phyloP scores from a whole-genome alignment of 495 filamentous ascomycete genomes.

The Annulohypoxylon maeteangense region DNA sequence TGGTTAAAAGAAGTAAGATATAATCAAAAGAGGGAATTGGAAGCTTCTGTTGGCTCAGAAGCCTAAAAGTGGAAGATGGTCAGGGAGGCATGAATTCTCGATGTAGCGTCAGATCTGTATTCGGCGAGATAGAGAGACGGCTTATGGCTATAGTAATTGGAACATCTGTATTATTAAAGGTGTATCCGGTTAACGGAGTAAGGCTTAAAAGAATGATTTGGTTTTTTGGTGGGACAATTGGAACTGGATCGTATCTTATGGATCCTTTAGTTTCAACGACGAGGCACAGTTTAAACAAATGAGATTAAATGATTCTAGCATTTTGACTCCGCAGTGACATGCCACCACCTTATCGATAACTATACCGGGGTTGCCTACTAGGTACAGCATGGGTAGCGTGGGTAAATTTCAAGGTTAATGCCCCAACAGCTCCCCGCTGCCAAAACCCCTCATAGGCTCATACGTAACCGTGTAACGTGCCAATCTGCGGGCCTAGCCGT shows the following conservation, averaged over 20 bases:
- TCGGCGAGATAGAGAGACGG: background rate
- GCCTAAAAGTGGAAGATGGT: constrained; percentile 22
- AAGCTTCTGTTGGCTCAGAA: constrained; percentile 39
- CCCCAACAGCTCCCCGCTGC: background rate
- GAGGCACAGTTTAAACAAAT: constrained; percentile 7
- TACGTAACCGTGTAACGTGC: constrained; percentile 36
- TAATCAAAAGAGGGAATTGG: constrained; percentile 4
- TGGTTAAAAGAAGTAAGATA: background rate
- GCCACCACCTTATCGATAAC: constrained; percentile 33
- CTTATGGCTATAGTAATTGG: constrained; percentile 14
- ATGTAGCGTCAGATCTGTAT: constrained; percentile 7
- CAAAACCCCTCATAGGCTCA: constrained; percentile 14
- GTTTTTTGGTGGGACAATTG: constrained; percentile 34
- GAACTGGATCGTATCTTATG: background rate
- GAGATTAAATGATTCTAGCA: background rate
- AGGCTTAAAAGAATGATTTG: constrained; percentile 22
- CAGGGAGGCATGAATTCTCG: constrained; percentile 42
- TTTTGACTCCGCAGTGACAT: constrained; percentile 12
- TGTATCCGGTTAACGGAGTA: background rate
- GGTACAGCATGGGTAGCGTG: background rate
- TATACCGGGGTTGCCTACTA: background rate
- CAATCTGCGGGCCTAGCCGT: constrained; percentile 17
- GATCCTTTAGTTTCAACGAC: constrained; percentile 2
- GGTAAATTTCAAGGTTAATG: background rate
- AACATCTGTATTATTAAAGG: constrained; percentile 11